Percentiles rank a stretch among this genome's conserved stretches.
These are phyloP conservation scores for Martiniozyma asiatica DNA, from an alignment of 1,139 yeast genomes.

Conservation along the genomic window DNA sequence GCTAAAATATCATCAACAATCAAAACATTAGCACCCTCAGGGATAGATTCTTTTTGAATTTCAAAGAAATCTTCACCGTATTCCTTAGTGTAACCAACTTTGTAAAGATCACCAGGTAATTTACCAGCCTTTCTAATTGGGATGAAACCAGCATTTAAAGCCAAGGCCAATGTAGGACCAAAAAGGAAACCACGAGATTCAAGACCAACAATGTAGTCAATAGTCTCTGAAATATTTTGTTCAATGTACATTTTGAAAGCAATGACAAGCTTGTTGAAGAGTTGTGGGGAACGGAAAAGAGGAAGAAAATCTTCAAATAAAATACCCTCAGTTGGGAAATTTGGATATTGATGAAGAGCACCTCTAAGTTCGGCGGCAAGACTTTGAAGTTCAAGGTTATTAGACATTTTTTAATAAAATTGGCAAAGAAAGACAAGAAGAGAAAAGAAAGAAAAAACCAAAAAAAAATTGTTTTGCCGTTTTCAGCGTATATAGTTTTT, in stretches of 20 bases:
- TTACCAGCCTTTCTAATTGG: constrained; percentile 95
- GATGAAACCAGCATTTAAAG: constrained; percentile 78
- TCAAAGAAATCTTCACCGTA: constrained; percentile 86
- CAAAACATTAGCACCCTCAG: constrained; percentile 68
- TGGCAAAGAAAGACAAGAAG: background rate
- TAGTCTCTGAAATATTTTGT: constrained; percentile 35
- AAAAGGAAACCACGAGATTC: constrained; percentile 96
- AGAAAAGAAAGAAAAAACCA: background rate
- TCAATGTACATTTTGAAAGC: constrained; percentile 73
- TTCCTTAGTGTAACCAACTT: constrained; percentile 77
- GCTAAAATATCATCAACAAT: constrained; percentile 95
- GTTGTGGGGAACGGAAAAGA: constrained; percentile 68
- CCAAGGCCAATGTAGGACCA: constrained; percentile 90
- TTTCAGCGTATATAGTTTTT: no score
- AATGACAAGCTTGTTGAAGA: constrained; percentile 68
- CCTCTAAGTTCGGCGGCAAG: constrained; percentile 51
- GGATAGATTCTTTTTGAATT: constrained; percentile 74
- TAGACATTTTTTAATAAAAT: constrained; percentile 6
- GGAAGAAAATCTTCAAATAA: constrained; percentile 94
- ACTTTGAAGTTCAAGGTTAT: constrained; percentile 11
- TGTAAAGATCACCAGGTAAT: constrained; percentile 73
- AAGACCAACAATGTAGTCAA: constrained; percentile 85
- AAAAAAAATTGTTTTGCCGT: no score
- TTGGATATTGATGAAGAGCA: constrained; percentile 72
- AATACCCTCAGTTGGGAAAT: constrained; percentile 89